Conservation (phyloP, 495 filamentous ascomycete species). For the Copromyces sp. region DNA sequence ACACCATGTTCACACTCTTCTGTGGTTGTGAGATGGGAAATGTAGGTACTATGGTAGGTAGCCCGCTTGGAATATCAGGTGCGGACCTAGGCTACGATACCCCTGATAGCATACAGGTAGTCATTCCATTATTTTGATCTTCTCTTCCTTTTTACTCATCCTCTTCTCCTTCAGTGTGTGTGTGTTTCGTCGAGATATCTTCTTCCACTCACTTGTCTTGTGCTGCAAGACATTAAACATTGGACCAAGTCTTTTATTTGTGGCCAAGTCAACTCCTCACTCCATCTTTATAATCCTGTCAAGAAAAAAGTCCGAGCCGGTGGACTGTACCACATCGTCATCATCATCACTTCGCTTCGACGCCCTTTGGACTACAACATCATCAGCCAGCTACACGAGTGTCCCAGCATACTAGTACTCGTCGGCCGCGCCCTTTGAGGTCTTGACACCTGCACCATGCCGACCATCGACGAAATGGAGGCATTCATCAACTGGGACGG, state of each 20-base stretch:
- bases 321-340: neutral
- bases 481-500: constrained; percentile 41
- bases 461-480: constrained; percentile 24
- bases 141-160: neutral
- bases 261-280: neutral
- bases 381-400: neutral
- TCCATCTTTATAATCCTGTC: neutral
- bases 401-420: neutral
- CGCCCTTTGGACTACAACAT: neutral
- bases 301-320: neutral
- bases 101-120: neutral
- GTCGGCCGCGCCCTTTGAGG: constrained; percentile 8
- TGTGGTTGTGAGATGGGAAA: neutral
- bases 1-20: neutral
- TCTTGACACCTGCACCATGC: constrained; percentile 7
- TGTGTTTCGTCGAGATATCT: neutral
- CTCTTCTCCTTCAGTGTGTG: neutral
- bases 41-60: neutral
- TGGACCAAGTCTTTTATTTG: neutral
- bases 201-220: neutral
- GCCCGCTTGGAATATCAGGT: neutral
- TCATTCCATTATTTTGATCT: neutral
- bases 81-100: neutral
- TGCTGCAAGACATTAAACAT: neutral
- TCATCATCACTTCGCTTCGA: neutral